Evolutionary conservation across 345 rosid species (phyloP).

Genomic region (Melastoma malabathricum): DNA sequence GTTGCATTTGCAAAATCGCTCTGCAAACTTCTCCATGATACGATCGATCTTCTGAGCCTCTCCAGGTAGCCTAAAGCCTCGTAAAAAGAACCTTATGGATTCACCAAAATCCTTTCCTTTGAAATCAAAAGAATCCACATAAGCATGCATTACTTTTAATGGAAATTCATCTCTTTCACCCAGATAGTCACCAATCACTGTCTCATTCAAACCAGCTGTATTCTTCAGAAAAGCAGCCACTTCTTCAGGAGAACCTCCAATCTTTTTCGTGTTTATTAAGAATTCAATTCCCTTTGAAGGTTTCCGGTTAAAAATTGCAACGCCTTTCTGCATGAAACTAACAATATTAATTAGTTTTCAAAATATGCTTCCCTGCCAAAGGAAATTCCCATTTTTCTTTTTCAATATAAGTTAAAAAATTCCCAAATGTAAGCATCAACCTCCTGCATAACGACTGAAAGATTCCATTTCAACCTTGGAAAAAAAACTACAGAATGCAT

Average conservation of each 20-base stretch:
- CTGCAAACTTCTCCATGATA: slow-evolving; percentile 96
- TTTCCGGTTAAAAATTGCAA: slow-evolving; percentile 70
- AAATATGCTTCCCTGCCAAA: too few species aligned
- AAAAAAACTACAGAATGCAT: too few species aligned
- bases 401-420: too few species aligned
- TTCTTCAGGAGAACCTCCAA: slow-evolving; percentile 72
- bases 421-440: too few species aligned
- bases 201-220: slow-evolving; percentile 60
- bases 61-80: slow-evolving; percentile 87
- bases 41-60: slow-evolving; percentile 99
- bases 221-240: slow-evolving; percentile 69
- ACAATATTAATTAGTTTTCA: slow-evolving; percentile 13
- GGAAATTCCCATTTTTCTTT: too few species aligned
- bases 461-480: too few species aligned
- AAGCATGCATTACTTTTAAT: slow-evolving; percentile 90
- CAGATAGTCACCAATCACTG: slow-evolving; percentile 86
- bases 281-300: slow-evolving; percentile 89
- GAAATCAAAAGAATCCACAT: slow-evolving; percentile 85
- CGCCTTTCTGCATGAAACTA: slow-evolving; percentile 71
- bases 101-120: slow-evolving; percentile 76
- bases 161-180: slow-evolving; percentile 93
- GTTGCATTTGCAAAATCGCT: slow-evolving; percentile 89
- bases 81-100: slow-evolving; percentile 80
- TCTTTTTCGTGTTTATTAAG: slow-evolving; percentile 52
- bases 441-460: too few species aligned